These are phyloP conservation scores for Lindgomyces ingoldianus DNA, from an alignment of 495 filamentous ascomycete species.

Conservation along the genomic window DNA sequence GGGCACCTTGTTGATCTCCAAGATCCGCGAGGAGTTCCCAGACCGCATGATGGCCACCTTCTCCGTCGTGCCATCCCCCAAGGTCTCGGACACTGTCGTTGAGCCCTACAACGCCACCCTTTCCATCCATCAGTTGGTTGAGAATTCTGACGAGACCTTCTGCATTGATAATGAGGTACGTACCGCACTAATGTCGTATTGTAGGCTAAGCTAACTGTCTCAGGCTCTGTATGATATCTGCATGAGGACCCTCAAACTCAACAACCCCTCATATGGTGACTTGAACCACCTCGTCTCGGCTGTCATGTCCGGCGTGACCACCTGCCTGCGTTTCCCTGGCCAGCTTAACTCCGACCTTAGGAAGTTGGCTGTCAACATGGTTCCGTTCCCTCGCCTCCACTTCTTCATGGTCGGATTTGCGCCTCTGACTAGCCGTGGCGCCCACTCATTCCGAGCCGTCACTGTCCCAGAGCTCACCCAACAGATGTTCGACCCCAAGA, in stretches of 20 bases:
- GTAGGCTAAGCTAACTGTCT: constrained; percentile 32
- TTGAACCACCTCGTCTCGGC: constrained; percentile 99
- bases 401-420: constrained; percentile 99
- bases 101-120: constrained; percentile 99
- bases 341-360: constrained; percentile 99
- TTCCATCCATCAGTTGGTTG: constrained; percentile 98
- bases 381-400: constrained; percentile 99
- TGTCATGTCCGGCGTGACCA: constrained; percentile 99
- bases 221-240: constrained; percentile 98
- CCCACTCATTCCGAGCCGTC: constrained; percentile 94
- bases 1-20: constrained; percentile 99
- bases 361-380: constrained; percentile 99
- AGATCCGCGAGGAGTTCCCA: constrained; percentile 99
- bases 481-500: constrained; percentile 99
- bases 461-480: constrained; percentile 98
- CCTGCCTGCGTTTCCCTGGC: constrained; percentile 97
- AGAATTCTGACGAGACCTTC: constrained; percentile 99
- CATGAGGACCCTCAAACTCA: constrained; percentile 99
- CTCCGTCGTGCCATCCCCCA: constrained; percentile 99
- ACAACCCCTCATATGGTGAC: constrained; percentile 97
- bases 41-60: constrained; percentile 99
- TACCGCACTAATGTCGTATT: neutral
- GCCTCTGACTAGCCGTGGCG: constrained; percentile 93
- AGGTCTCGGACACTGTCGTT: constrained; percentile 99
- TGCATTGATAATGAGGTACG: constrained; percentile 98